phyloP scores from a whole-genome alignment of 768 basidiomycete genomes.

The Psilocybe azurescens region DNA sequence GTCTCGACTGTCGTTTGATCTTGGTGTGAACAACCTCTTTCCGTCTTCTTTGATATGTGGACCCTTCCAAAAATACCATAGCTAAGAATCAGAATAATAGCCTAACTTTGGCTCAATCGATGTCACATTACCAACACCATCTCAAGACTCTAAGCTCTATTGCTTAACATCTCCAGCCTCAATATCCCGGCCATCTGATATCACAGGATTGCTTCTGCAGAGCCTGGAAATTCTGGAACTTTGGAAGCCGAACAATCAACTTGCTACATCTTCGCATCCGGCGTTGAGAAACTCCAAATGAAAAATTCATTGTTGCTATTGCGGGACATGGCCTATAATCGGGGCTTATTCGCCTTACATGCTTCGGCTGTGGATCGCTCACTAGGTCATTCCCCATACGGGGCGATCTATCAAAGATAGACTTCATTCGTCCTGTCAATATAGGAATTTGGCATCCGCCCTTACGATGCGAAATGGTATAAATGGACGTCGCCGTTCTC shows the following conservation, averaged over 20 bases:
- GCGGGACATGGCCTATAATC: not conserved
- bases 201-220: no score
- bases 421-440: slow-evolving; percentile 20
- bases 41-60: no score
- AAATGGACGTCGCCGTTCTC: slow-evolving; percentile 9
- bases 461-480: slow-evolving; percentile 1
- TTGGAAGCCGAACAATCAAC: slow-evolving; percentile 22
- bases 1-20: not conserved
- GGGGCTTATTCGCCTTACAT: slow-evolving; percentile 21
- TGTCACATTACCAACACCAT: no score
- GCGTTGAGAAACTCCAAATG: not conserved
- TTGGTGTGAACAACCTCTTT: not conserved
- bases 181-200: no score
- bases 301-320: not conserved
- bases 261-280: not conserved
- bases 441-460: slow-evolving; percentile 1
- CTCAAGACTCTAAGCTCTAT: no score
- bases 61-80: no score
- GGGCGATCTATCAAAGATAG: slow-evolving; percentile 9
- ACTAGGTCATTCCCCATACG: slow-evolving; percentile 1
- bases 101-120: no score
- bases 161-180: no score
- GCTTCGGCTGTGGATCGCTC: not conserved
- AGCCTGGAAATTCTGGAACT: not conserved
- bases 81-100: no score